Evolutionary conservation across 1,284 basidiomycete species (phyloP).

Genomic region (Rhodofomes roseus): DNA sequence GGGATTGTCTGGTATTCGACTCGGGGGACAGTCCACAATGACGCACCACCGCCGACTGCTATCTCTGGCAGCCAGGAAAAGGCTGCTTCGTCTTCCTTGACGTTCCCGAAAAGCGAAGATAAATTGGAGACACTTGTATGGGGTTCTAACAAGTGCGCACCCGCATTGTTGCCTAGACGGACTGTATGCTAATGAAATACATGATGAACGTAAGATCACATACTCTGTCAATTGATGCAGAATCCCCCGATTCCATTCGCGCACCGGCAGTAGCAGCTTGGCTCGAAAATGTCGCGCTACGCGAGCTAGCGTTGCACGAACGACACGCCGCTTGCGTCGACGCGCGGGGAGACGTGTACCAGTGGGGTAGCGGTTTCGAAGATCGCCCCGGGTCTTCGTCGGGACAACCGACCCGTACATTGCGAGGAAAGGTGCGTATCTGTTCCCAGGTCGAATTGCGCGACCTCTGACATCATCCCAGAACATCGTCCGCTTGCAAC

Average conservation of each 20-base stretch:
- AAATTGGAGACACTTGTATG: constrained; percentile 42
- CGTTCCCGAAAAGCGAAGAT: constrained; percentile 18
- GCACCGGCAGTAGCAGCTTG: constrained; percentile 49
- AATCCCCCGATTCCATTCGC: constrained; percentile 36
- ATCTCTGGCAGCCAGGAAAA: not conserved
- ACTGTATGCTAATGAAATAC: not conserved
- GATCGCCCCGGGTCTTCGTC: constrained; percentile 24
- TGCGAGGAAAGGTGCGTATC: constrained; percentile 62
- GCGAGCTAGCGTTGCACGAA: constrained; percentile 74
- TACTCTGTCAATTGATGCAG: constrained; percentile 37
- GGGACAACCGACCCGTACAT: constrained; percentile 42
- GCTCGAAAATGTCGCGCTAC: constrained; percentile 63
- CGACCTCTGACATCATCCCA: constrained; percentile 24
- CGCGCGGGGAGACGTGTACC: constrained; percentile 82
- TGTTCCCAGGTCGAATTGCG: not conserved
- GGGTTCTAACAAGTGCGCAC: constrained; percentile 56
- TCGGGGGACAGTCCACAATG: constrained; percentile 24
- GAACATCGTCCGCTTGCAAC: constrained; percentile 65
- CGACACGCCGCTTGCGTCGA: constrained; percentile 83
- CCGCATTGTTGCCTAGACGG: not conserved
- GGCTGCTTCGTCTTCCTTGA: not conserved
- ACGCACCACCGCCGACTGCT: constrained; percentile 15
- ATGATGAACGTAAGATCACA: constrained; percentile 33
- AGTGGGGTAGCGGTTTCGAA: constrained; percentile 73
- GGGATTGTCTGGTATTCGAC: constrained; percentile 19